Conservation (phyloP, 2,329 filamentous ascomycete genomes). For the Penicillium sp. region DNA sequence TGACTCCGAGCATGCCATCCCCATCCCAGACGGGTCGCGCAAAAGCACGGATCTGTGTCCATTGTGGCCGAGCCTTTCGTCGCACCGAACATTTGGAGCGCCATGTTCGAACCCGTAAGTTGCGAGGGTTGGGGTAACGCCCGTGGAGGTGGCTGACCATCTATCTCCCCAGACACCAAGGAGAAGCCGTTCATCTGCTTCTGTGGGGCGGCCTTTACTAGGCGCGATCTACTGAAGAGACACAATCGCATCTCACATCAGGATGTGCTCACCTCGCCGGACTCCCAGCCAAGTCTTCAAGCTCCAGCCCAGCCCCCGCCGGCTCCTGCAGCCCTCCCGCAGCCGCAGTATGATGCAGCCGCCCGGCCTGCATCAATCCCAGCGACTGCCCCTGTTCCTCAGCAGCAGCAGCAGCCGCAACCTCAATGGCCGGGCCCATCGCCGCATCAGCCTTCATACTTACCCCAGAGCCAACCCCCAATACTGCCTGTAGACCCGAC, state of each 20-base stretch:
- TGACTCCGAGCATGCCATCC: conserved; percentile 35
- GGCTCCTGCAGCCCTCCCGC: conserved; percentile 22
- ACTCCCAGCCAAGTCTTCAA: conserved; percentile 30
- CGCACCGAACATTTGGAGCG: conserved; percentile 42
- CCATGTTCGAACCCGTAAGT: conserved; percentile 41
- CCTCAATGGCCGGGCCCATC: conserved; percentile 35
- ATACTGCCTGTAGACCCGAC: conserved; percentile 22
- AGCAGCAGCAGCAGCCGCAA: conserved; percentile 7
- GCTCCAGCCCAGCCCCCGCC: conserved; percentile 9
- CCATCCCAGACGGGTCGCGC: conserved; percentile 35
- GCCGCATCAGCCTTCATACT: conserved; percentile 26
- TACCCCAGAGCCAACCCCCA: conserved; percentile 26
- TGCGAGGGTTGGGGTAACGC: conserved; percentile 13
- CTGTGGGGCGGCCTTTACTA: conserved; percentile 42
- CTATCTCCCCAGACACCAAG: conserved; percentile 34
- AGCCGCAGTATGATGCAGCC: conserved; percentile 27
- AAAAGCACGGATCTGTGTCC: conserved; percentile 37
- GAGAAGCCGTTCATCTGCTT: conserved; percentile 43
- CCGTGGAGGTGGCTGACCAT: conserved; percentile 15
- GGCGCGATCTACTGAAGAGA: conserved; percentile 40
- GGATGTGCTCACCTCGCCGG: conserved; percentile 34
- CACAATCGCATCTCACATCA: conserved; percentile 40
- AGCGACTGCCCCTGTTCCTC: conserved; percentile 18
- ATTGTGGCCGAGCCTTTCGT: conserved; percentile 40
- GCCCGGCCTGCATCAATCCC: conserved; percentile 28